Evolutionary conservation across 805 yeast species (phyloP), one percentile per base, ranked within the genome.

Genomic region (Pichia nakasei): DNA sequence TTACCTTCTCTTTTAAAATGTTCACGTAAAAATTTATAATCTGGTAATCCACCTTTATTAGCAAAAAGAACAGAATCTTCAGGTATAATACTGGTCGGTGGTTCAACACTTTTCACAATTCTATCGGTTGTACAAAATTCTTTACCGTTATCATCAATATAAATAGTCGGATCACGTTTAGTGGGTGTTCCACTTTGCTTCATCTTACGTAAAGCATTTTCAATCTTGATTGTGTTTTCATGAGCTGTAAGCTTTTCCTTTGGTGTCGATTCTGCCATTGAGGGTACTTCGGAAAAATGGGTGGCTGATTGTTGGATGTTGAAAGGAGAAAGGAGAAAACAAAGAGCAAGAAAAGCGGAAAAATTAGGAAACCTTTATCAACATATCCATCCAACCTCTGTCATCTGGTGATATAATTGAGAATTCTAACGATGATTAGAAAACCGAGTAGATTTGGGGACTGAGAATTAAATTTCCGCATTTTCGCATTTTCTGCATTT

Each of bases 1-100:
- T 95, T 72, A 2, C 98, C 97, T 62, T 93, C 97, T 35, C 72
- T 68, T 51, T 71, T 66, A 52, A 89, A 83, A 64, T 87, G 96
- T 22, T 78, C 73, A 51, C 74, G 78, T 44, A 93, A 63, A 54
- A 85, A 84, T 35, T 66, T 76, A 52, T 79, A 73, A 56, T 87
- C 76, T 11, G 97, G 97, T 46, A 77, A 64, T 2, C 86, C 88
- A 43, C 72, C 70, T 4, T 66, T 61, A 35, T 60, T 59, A n/a
- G 54, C 49, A 54, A 87, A 91, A 17, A 91, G 67, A 57, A 85
- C 78, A 5, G 65, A 72, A 57, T 89, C 86, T 0, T 72, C 60
- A 0, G 96, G 96, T 17, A 67, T 67, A 38, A 64, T 62, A 9
- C 76, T 63, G 1, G 84, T 83, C 0, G 95, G 88, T 2, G 88